Base-by-base conservation (phyloP, 305 asterid genomes). In the Ajuga reptans region DNA sequence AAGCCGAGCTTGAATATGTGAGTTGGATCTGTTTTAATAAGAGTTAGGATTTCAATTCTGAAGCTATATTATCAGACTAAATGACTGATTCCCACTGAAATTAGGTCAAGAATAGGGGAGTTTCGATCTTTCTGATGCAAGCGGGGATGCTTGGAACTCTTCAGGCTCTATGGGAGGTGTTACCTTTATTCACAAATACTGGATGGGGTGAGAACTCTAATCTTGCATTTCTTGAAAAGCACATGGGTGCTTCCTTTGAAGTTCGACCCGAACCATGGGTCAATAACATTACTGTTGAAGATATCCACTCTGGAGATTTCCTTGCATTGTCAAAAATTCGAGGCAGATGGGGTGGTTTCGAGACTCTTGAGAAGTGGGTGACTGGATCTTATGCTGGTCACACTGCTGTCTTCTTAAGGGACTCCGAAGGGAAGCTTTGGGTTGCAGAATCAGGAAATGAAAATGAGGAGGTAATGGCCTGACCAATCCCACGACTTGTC, bases 351-450 rank as follows among this genome's bases (percentile, higher is more conserved):
- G 99, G 99, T 61, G 99, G 86, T 66, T 94, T 94, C 61, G 98
- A 94, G 85, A 89, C 97, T 37, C 69, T 94, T 5, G 99, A 94
- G 85, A 94, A 91, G 78, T 94, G 98, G 98, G 95, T 90, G 61
- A 89, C 92, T 27, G 99, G 99, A 34, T 66, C 98, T 47, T 91
- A 94, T 79, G 99, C 98, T 33, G 99, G 99, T 54, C 99, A 94
- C 56, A 64, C 88, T 12, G 98, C 98, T 62, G 97, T 94, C 78
- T 91, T 96, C 83, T 82, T 91, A 72, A 85, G 93, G 84, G 99
- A 94, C 61, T 55, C 90, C 0, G 86, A 89, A 54, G 96, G 99
- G 69, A 82, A 83, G 76, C 83, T 94, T 46, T 94, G 96, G 96
- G 99, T 94, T 73, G 96, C 90, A 46, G 97, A 94, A 76, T 94